phyloP scores from a whole-genome alignment of 306 rosid genomes.

The Cicer arietinum region DNA sequence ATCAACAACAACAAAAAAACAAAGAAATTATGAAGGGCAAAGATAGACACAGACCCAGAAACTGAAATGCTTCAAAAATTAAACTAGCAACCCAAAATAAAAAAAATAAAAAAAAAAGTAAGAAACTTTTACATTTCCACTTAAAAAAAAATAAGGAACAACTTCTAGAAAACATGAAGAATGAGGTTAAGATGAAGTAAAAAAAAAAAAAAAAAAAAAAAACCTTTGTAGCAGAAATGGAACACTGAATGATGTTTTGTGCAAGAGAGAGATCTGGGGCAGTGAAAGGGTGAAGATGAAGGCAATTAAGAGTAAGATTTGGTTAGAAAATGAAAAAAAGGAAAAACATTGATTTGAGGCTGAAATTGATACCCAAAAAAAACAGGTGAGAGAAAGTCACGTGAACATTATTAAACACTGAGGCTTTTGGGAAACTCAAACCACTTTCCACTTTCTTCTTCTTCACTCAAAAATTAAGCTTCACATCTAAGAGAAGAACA shows the following conservation, averaged over 20 bases:
- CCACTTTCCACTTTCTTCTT: conserved; percentile 43
- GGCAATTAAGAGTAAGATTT: conserved; percentile 34
- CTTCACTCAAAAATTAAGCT: conserved; percentile 42
- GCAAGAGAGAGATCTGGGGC: conserved; percentile 38
- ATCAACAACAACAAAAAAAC: not conserved
- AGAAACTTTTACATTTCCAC: conserved; percentile 22
- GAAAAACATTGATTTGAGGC: conserved; percentile 4
- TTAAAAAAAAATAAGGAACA: not conserved
- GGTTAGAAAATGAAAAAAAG: not conserved
- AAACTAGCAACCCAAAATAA: conserved; percentile 31
- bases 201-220: not conserved
- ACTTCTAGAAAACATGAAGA: not conserved
- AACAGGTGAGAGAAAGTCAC: conserved; percentile 53
- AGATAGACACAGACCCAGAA: conserved; percentile 25
- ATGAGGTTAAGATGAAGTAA: not conserved
- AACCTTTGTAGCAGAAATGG: conserved; percentile 37
- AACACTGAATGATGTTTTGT: conserved; percentile 1
- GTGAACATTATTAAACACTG: conserved; percentile 54
- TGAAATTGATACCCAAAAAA: conserved; percentile 15
- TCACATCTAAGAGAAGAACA: conserved; percentile 15
- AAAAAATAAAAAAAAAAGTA: too few species aligned
- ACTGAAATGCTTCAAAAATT: conserved; percentile 37
- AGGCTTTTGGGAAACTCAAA: conserved; percentile 50
- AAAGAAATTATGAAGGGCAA: conserved; percentile 8
- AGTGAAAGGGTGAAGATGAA: conserved; percentile 33